Percentiles rank a stretch among this genome's conserved stretches.
phyloP scores from a whole-genome alignment of 2,329 filamentous ascomycete genomes.

The Ophiocordyceps robertsii region DNA sequence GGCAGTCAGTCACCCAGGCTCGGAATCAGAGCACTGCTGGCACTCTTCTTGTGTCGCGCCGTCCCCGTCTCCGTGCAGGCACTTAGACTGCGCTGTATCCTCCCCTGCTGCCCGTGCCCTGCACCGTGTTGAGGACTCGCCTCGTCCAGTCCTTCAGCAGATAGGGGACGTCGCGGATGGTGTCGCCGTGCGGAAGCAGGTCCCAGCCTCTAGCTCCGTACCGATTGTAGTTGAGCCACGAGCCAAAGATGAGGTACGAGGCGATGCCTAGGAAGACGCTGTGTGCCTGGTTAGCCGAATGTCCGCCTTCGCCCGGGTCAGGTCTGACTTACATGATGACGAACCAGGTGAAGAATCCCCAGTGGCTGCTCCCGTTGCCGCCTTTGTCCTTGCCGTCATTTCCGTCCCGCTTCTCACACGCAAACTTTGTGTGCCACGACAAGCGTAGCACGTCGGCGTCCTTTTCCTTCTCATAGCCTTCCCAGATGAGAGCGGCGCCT shows the following conservation, averaged over 20 bases:
- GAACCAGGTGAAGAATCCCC: slow-evolving; percentile 98
- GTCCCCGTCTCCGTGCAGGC: not conserved
- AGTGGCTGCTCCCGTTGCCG: slow-evolving; percentile 39
- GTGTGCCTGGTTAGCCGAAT: slow-evolving; percentile 1
- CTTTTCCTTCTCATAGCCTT: slow-evolving; percentile 52
- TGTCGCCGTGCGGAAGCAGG: slow-evolving; percentile 81
- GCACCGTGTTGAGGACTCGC: slow-evolving; percentile 68
- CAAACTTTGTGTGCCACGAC: slow-evolving; percentile 79
- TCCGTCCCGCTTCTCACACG: slow-evolving; percentile 50
- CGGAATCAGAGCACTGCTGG: not conserved
- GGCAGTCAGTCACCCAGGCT: too few relatives aligned
- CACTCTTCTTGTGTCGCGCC: not conserved
- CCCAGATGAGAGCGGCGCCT: slow-evolving; percentile 57
- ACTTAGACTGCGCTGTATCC: slow-evolving; percentile 84
- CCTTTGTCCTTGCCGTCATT: slow-evolving; percentile 26
- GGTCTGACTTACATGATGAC: slow-evolving; percentile 66
- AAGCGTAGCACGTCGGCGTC: slow-evolving; percentile 53
- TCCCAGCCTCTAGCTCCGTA: slow-evolving; percentile 95
- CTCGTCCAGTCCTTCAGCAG: slow-evolving; percentile 79
- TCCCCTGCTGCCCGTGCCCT: slow-evolving; percentile 71
- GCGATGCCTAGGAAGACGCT: slow-evolving; percentile 78
- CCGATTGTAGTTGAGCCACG: slow-evolving; percentile 97
- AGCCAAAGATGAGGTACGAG: slow-evolving; percentile 91
- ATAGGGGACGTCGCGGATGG: slow-evolving; percentile 84
- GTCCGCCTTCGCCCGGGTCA: too few relatives aligned